Evolutionary conservation across 2,329 filamentous ascomycete genomes (phyloP), one percentile per base, ranked within the genome.

Genomic region (Chaetomium sp.): DNA sequence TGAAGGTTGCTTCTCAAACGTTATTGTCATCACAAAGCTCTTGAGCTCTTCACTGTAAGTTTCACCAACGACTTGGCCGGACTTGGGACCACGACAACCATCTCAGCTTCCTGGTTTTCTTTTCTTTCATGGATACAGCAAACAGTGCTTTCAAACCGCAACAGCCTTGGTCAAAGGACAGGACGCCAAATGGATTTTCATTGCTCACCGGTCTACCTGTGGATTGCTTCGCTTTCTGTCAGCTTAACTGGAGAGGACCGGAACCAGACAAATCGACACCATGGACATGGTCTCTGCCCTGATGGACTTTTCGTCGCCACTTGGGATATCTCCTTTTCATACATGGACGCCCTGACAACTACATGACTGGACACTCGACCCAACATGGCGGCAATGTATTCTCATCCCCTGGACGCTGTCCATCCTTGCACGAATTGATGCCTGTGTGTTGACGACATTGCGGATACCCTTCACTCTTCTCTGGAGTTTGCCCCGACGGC

Each of bases 11-110:
- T 66, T 62, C 54, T 57, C 23, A 55, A 67, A 57, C 38, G 58
- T 64, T 47, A 55, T 59, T 25, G 9, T 53, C 49, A 55, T 38
- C 38, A 57, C 23, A 29, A 25, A 27, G 57, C 57, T 64, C 57
- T 25, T 51, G 13, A 23, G 57, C 61, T 55, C 53, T 23, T 10
- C 21, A 25, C 10, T 21, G 63, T 67, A 53, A 67, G 66, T 67
- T 53, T 61, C 13, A 27, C 42, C 50, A 31, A 23, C 54, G 21
- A 35, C 53, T 42, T 25, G 45, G 27, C 55, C 42, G 49, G 47
- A 64, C 58, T 31, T 42, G 38, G 57, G 51, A 54, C 49, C 47
- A 23, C 49, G 42, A 57, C 42, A 19, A 23, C 31, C 33, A 33
- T 54, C 19, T 33, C 49, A 53, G 29, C 45, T 21, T 33, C 6